Conservation (phyloP, 352 stramenopile species). For the Thalassiosira sp. region DNA sequence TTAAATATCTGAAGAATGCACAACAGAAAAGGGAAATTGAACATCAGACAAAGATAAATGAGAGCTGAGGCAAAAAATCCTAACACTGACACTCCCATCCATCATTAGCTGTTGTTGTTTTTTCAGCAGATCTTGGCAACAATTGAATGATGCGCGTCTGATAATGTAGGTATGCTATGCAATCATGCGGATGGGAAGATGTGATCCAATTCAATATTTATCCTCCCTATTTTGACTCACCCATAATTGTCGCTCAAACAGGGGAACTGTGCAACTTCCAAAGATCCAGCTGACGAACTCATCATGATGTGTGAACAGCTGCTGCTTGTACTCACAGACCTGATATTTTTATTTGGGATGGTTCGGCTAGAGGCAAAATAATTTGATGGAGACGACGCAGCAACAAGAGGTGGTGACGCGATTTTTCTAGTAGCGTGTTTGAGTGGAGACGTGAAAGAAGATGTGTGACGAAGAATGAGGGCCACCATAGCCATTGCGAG, state of each 20-base stretch:
- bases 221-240: slow-evolving; percentile 25
- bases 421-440: slow-evolving; percentile 1
- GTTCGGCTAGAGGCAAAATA: background rate
- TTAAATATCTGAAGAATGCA: slow-evolving; percentile 52
- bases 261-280: slow-evolving; percentile 60
- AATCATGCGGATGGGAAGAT: slow-evolving; percentile 30
- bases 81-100: slow-evolving; percentile 6
- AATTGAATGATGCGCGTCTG: slow-evolving; percentile 32
- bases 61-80: background rate
- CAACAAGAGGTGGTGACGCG: background rate
- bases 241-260: slow-evolving; percentile 80
- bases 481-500: slow-evolving; percentile 20
- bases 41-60: background rate
- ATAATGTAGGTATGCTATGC: slow-evolving; percentile 54
- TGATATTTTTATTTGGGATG: no score
- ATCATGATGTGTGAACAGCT: slow-evolving; percentile 16
- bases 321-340: background rate
- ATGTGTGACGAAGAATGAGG: slow-evolving; percentile 12
- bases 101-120: slow-evolving; percentile 31
- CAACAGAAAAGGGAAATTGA: background rate
- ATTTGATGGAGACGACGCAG: background rate
- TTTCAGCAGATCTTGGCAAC: slow-evolving; percentile 10
- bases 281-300: slow-evolving; percentile 15
- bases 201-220: background rate
- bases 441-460: slow-evolving; percentile 23